Base-by-base conservation (phyloP, 345 rosid species). In the Fremontodendron californicum region DNA sequence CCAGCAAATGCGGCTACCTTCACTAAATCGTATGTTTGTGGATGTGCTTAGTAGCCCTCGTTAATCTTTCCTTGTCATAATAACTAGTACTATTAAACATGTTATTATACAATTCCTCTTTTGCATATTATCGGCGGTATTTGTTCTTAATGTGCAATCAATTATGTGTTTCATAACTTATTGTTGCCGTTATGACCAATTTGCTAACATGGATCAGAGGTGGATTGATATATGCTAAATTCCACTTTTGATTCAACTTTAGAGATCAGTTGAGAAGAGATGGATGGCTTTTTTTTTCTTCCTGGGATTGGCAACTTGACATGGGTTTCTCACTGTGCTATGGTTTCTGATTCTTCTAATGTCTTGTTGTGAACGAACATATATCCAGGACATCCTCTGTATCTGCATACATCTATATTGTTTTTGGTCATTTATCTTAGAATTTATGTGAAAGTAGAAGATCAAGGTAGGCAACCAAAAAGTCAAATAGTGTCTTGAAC, bases 1-100 rank as follows among this genome's bases (percentile, higher is more conserved):
- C 75, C 96, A 90, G 82, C 92, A 87, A 81, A 91, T 87, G 91
- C 90, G 78, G 73, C 73, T 91, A 85, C 86, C 96, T 74, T 81
- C 90, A 40, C 69, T 82, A 72, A 89, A 89, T 67, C 83, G 81
- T 80, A 85, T 88, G 86, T 88, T 86, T 81, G 87, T 88, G 78
- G 87, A 90, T 81, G 90, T 82, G 78, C 88, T 87, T 84, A 82
- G 87, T 82, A 91, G 91, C 81, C 93, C 88, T 80, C 92, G 60
- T 75, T 91, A 86, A 85, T 81, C 73, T 76, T 75, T 57, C 75
- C 71, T 76, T 71, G 45, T 71, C 74, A 61, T 66, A 75, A 75
- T 80, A 73, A 73, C 80, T 77, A 71, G 74, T 29, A n/a, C 49
- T 54, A 40, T 52, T 35, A 46, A 79, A 81, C 73, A 72, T 81